Evolutionary conservation across 768 basidiomycete genomes (phyloP), one percentile per base, ranked within the genome.

Genomic region (Clitopilus hobsonii): DNA sequence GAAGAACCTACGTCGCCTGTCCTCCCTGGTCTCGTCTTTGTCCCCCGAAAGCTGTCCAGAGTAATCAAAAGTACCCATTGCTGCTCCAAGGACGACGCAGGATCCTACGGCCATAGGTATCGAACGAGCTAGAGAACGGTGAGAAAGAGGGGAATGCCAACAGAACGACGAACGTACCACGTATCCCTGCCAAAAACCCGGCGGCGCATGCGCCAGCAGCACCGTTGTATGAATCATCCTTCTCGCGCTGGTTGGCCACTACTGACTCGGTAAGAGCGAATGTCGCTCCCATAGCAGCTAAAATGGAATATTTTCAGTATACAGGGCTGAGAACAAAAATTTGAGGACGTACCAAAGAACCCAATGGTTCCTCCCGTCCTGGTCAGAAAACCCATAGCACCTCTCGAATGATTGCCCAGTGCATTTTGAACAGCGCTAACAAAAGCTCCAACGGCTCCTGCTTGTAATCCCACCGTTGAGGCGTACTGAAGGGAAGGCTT

Each of bases 121-220:
- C 27, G 94, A 97, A 57, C 89, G 88, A 52, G 84, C 93, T 95
- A 53, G 22, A 59, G 52, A 41, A 32, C n/a, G 49, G 24, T 27
- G 10, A 22, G 60, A 16, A 38, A 29, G 25, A 11, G 30, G 16
- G 29, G 13, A n/a, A 16, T 3, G n/a, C 20, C 28, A 10, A 4
- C 41, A 10, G 18, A 45, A 28, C 51, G 22, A 2, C 38, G 22
- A 10, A 71, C 81, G 36, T 63, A 93, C 91, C 80, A 76, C 91
- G 81, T 54, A 95, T 71, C 52, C 94, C 94, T 26, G 91, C 91
- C 58, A 96, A 72, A 72, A 96, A 93, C 47, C 94, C 94, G 51
- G 94, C 94, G 49, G 94, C 94, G 73, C 94, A 96, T 54, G 89
- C 94, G 53, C 90, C 94, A 51, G 84, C 83, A 47, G 87, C 88